Evolutionary conservation across 2,329 filamentous ascomycete genomes (phyloP).

Genomic region (Thelonectria blattea): DNA sequence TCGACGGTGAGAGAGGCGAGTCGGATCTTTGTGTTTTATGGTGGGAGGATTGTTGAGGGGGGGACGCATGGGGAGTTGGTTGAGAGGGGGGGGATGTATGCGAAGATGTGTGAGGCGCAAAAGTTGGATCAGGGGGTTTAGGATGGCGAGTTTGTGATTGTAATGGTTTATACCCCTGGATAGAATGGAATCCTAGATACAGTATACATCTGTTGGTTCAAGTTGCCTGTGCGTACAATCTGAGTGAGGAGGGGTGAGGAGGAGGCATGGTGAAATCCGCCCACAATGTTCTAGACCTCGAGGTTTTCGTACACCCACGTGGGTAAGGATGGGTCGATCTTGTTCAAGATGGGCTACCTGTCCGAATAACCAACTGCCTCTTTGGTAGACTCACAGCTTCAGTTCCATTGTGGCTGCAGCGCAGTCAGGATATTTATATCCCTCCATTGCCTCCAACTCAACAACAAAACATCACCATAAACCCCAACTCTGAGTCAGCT

Average conservation of each 20-base stretch:
- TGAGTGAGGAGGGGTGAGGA: too few species aligned
- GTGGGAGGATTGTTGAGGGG: constrained; percentile 9
- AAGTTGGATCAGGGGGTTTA: neutral
- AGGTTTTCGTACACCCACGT: too few species aligned
- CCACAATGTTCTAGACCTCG: too few species aligned
- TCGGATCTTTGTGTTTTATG: constrained; percentile 10
- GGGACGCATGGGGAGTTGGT: constrained; percentile 17
- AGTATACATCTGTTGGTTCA: too few species aligned
- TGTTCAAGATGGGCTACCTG: too few species aligned
- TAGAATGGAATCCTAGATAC: neutral
- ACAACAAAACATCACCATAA: neutral
- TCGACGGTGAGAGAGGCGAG: constrained; percentile 15
- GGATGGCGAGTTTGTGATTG: neutral
- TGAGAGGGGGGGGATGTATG: neutral
- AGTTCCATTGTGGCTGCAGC: too few species aligned
- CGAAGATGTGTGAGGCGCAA: constrained; percentile 10
- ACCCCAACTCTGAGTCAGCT: constrained; percentile 12
- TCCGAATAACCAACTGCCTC: too few species aligned
- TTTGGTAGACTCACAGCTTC: too few species aligned
- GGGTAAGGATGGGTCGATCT: too few species aligned
- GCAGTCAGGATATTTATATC: neutral
- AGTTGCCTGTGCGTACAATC: too few species aligned
- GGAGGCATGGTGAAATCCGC: too few species aligned
- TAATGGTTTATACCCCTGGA: neutral
- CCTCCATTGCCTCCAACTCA: too few species aligned